Conservation (phyloP, 2,329 filamentous ascomycete genomes). For the Exophiala sp. region DNA sequence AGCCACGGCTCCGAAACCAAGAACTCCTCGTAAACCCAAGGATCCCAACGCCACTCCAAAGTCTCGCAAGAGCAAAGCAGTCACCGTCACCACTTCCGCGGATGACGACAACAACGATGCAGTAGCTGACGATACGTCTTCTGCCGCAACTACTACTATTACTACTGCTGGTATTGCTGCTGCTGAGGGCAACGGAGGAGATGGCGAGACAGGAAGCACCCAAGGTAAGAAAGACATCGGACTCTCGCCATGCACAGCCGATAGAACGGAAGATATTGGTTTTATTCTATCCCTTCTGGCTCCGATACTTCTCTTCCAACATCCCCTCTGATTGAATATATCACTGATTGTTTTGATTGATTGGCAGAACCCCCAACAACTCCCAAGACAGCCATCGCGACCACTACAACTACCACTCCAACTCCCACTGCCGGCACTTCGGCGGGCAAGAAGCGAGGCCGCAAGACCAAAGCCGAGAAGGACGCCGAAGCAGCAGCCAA, state of each 20-base stretch:
- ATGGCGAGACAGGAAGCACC: not conserved
- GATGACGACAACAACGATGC: slow-evolving; percentile 2
- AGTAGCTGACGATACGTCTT: not conserved
- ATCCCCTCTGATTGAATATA: too few relatives aligned
- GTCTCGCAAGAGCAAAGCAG: slow-evolving; percentile 14
- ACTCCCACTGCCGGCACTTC: slow-evolving; percentile 1
- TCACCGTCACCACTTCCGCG: not conserved
- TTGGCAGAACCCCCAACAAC: slow-evolving; percentile 10
- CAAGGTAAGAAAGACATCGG: slow-evolving; percentile 6
- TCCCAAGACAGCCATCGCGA: slow-evolving; percentile 9
- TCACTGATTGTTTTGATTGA: too few relatives aligned
- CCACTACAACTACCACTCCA: slow-evolving; percentile 1
- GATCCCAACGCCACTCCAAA: slow-evolving; percentile 6
- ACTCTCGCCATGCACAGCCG: not conserved
- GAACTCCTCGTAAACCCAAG: slow-evolving; percentile 23
- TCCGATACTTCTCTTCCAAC: too few relatives aligned
- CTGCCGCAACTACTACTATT: not conserved
- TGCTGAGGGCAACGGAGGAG: not conserved
- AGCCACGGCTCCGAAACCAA: slow-evolving; percentile 3
- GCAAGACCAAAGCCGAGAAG: slow-evolving; percentile 24
- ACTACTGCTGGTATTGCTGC: not conserved
- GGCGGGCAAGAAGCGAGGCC: slow-evolving; percentile 18
- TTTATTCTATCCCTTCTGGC: too few relatives aligned
- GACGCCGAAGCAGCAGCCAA: slow-evolving; percentile 20
- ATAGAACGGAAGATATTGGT: not conserved